Evolutionary conservation across 2,329 filamentous ascomycete species (phyloP).

Genomic region (Fonsecaea monophora): DNA sequence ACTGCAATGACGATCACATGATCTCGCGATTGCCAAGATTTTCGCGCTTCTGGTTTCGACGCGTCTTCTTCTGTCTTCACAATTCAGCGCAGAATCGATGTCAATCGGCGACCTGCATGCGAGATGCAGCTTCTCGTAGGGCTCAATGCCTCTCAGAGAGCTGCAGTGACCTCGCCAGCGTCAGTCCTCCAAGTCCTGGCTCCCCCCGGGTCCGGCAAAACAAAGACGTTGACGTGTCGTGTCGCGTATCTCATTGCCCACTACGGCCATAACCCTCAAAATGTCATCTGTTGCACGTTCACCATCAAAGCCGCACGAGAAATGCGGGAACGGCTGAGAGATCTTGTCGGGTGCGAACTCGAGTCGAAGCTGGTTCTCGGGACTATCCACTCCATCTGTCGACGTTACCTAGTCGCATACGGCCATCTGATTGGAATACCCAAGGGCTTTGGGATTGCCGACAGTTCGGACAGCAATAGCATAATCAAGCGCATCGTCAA

Average conservation of each 20-base stretch:
- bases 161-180: conserved; percentile 68
- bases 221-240: conserved; percentile 90
- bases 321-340: conserved; percentile 88
- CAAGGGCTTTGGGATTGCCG: conserved; percentile 88
- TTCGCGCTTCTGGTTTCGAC: background rate
- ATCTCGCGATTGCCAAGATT: conserved; percentile 13
- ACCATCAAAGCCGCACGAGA: conserved; percentile 93
- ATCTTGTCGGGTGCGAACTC: conserved; percentile 76
- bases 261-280: conserved; percentile 75
- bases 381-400: conserved; percentile 92
- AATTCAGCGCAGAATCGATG: background rate
- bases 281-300: conserved; percentile 94
- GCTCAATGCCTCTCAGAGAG: conserved; percentile 69
- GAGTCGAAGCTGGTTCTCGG: conserved; percentile 82
- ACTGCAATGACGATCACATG: conserved; percentile 9
- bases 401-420: conserved; percentile 82
- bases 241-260: conserved; percentile 85
- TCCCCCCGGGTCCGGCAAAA: conserved; percentile 80
- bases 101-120: conserved; percentile 16
- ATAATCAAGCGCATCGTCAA: conserved; percentile 85
- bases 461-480: conserved; percentile 77
- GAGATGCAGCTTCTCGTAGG: conserved; percentile 63
- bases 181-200: conserved; percentile 67
- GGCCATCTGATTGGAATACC: conserved; percentile 82
- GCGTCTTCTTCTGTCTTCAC: conserved; percentile 3